These are phyloP conservation scores for Eucalyptus pumila DNA, from an alignment of 345 rosid genomes.

Conservation along the genomic window DNA sequence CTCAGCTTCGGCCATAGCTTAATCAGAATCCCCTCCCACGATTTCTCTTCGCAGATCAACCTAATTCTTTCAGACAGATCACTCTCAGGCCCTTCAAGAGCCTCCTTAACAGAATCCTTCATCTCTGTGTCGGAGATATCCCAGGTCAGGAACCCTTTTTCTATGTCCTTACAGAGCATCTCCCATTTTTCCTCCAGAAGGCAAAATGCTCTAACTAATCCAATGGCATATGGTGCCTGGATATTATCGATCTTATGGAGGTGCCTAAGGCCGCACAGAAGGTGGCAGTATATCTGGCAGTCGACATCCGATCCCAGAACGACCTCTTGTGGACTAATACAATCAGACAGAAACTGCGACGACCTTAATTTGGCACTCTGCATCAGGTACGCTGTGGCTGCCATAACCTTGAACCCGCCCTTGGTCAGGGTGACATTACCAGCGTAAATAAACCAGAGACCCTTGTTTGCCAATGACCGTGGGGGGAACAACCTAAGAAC, in stretches of 20 bases:
- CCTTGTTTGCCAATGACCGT: constrained; percentile 8
- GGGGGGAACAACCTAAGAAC: constrained; percentile 26
- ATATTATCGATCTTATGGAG: constrained; percentile 18
- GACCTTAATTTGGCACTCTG: constrained; percentile 1
- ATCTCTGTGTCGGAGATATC: constrained; percentile 17
- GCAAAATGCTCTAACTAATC: constrained; percentile 10
- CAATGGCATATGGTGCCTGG: constrained; percentile 20
- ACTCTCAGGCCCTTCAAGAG: constrained; percentile 28
- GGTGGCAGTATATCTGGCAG: constrained; percentile 37
- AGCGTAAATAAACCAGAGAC: constrained; percentile 17
- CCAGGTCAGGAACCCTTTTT: constrained; percentile 12
- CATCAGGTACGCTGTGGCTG: constrained; percentile 30
- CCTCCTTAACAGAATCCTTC: constrained; percentile 18
- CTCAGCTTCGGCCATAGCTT: constrained; percentile 34
- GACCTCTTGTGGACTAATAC: constrained; percentile 20
- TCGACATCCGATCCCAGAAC: constrained; percentile 19
- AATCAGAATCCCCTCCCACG: constrained; percentile 28
- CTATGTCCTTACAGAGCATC: constrained; percentile 31
- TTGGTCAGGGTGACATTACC: constrained; percentile 15
- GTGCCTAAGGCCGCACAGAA: constrained; percentile 30
- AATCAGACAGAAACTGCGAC: not conserved
- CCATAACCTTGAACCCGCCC: constrained; percentile 33
- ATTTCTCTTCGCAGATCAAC: constrained; percentile 7
- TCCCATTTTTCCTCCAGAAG: constrained; percentile 30
- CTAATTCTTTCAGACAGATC: constrained; percentile 18